Conservation (phyloP, 495 filamentous ascomycete species). For the Daldinia childiae region DNA sequence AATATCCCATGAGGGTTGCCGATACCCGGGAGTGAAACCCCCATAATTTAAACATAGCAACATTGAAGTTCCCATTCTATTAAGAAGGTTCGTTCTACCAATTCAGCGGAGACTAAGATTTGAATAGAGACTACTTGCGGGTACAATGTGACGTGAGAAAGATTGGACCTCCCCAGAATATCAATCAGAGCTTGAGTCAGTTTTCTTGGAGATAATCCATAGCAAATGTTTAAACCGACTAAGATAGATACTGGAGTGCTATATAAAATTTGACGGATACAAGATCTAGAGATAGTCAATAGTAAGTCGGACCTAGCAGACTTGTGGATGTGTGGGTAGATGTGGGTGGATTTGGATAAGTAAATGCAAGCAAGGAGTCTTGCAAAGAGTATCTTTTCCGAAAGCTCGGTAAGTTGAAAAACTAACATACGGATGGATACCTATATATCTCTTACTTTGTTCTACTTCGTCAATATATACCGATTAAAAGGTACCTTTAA, state of each 20-base stretch:
- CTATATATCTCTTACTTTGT: too few species aligned
- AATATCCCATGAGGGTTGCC: too few species aligned
- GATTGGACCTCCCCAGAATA: background rate
- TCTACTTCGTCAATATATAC: too few species aligned
- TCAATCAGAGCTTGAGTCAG: background rate
- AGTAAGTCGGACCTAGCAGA: background rate
- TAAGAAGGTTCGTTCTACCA: too few species aligned
- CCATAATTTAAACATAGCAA: too few species aligned
- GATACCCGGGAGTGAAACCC: too few species aligned
- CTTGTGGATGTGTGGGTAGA: background rate
- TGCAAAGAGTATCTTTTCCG: background rate
- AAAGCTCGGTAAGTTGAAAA: background rate
- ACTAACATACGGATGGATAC: too few species aligned
- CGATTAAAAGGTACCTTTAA: too few species aligned
- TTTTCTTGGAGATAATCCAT: background rate
- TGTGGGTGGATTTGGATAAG: background rate
- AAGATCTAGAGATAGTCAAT: background rate
- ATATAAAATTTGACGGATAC: too few species aligned
- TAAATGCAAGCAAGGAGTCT: background rate
- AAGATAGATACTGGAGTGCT: background rate
- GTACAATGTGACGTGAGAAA: background rate
- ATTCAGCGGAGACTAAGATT: too few species aligned
- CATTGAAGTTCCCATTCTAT: too few species aligned
- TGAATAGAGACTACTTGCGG: background rate
- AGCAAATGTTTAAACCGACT: background rate